Base-by-base conservation (phyloP, 2,329 filamentous ascomycete species). In the Cladophialophora immunda region DNA sequence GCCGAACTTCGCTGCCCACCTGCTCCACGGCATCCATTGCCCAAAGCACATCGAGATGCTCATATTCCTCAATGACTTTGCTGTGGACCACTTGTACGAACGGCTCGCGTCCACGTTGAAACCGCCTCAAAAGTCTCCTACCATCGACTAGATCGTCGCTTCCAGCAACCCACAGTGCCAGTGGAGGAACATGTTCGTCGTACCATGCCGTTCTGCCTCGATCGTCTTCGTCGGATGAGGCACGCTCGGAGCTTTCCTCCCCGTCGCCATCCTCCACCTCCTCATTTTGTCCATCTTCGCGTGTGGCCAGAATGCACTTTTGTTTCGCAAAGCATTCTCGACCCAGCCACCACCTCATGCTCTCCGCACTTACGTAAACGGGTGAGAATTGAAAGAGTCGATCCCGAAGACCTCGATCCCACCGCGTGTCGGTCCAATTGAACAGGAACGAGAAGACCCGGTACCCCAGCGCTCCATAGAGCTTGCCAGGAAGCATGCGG, bases 291-390 rank as follows among this genome's bases (percentile, higher is more conserved):
- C 90, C 87, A 72, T 90, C 88, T 68, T 94, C 91, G 45, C 87
- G 86, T 0, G 93, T 97, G 0, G 92, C 86, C 6, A 97, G 82
- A 59, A 97, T 96, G 75, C 94, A 97, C 76, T 92, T 92, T 74
- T 97, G 92, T 73, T 85, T 88, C 29, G 88, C 90, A 74, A 97
- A 97, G 72, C 93, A 93, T 73, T 95, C 92, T 3, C 90, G 83
- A 0, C 94, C 94, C 0, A 97, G 85, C 94, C 94, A 97, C 94
- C 94, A 98, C 5, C 92, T 85, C 92, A 97, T 97, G 66, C 89
- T 90, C 80, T 97, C 93, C 0, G 92, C 87, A 72, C 90, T 93
- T 58, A 97, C 92, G 74, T 96, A 97, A 0, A 97, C 92, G 0
- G 94, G 94, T 0, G 93, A 89, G 72, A 97, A 97, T 74, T 95